Conservation (phyloP, 140 eudicot species). For the Bidens hawaiensis region DNA sequence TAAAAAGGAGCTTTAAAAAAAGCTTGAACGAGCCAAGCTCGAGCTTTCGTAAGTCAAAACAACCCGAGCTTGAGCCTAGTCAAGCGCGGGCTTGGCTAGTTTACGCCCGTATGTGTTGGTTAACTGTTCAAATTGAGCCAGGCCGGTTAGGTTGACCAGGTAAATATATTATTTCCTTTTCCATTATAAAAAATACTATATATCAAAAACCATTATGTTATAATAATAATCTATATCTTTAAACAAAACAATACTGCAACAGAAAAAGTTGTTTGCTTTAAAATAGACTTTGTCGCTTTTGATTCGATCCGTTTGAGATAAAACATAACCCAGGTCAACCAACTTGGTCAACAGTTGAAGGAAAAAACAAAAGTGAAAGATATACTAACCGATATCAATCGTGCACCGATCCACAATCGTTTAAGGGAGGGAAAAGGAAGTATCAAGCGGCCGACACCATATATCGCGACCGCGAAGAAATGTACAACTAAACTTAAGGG, state of each 20-base stretch:
- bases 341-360: neutral
- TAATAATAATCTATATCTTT: no score
- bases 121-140: neutral
- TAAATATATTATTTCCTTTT: neutral
- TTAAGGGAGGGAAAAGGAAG: slow-evolving; percentile 58
- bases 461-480: slow-evolving; percentile 70
- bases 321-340: neutral
- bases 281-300: neutral
- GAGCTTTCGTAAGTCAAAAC: no score
- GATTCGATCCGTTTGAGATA: neutral
- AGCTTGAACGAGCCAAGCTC: no score
- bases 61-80: no score
- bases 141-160: neutral
- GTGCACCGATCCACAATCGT: slow-evolving; percentile 56
- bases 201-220: neutral
- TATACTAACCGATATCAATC: slow-evolving; percentile 44
- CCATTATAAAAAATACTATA: neutral
- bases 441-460: slow-evolving; percentile 52
- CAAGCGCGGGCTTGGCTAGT: no score
- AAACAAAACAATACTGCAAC: no score
- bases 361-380: neutral
- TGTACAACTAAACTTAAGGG: slow-evolving; percentile 54
- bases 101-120: neutral
- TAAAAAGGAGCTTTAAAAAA: no score
- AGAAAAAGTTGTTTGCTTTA: neutral